Base-by-base conservation (phyloP, 2,329 filamentous ascomycete genomes). In the Pseudophaeomoniella oleicola region DNA sequence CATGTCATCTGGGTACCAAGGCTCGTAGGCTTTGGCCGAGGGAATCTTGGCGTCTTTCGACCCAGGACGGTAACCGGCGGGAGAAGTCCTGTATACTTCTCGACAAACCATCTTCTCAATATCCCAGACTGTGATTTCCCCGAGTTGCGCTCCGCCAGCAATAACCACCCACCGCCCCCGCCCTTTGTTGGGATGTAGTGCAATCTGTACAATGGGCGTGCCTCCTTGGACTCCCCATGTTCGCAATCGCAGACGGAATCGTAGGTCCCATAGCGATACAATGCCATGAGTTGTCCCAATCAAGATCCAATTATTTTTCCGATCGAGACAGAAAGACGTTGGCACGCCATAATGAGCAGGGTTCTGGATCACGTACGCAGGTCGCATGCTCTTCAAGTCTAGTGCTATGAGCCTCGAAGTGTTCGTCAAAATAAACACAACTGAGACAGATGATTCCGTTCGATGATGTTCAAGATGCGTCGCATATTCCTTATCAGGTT, bases 101-200 rank as follows among this genome's bases (percentile, higher is more conserved):
- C 84, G 75, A 51, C 90, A 98, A 32, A 81, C 71, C 5, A 78
- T 75, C 59, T 88, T 92, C 53, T 96, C 88, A 12, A 96, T 67
- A 51, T 96, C 90, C 90, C 90, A 98, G 1, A 93, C 81, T 0
- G 85, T 92, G 19, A 98, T 75, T 53, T 98, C 90, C 12, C 85
- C 85, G 42, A 83, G 77, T 3, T 77, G 81, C 5, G 82, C 92
- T 5, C 88, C 87, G 12, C 88, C 87, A 2, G 86, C 80, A 5
- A 94, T 80, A 53, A 86, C 92, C 1, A 96, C 73, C 72, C 84
- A 88, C 53, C 79, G 80, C 9, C 82, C 81, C 31, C 83, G 75
- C 1, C 81, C 81, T 53, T 78, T 83, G 16, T 71, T 72, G 0
- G 86, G 85, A 50, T 93, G 85, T 1, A 93, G 66, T n/a, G 47